Percentiles rank a stretch among this genome's conserved stretches.
Evolutionary conservation across 768 basidiomycete genomes (phyloP).

Genomic region (Lactifluus volemus): DNA sequence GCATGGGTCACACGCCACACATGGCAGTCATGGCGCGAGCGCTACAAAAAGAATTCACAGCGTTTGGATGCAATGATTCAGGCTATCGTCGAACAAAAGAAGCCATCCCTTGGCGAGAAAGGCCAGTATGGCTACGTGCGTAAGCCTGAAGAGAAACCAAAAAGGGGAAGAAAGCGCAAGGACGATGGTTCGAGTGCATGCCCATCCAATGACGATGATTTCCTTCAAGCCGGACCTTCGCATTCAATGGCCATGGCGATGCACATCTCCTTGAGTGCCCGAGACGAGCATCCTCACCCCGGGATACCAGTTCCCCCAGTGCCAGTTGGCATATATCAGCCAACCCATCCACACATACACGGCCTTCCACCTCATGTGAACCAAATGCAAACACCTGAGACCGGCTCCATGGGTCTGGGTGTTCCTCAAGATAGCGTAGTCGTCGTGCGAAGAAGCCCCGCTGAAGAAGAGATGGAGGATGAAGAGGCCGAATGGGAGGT

Average conservation of each 20-base stretch:
- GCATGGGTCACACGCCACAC: slow-evolving; percentile 77
- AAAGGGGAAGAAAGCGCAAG: slow-evolving; percentile 25
- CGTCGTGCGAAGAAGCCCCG: slow-evolving; percentile 35
- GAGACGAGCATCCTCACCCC: slow-evolving; percentile 11
- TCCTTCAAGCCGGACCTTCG: slow-evolving; percentile 13
- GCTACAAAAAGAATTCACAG: slow-evolving; percentile 74
- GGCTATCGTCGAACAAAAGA: slow-evolving; percentile 59
- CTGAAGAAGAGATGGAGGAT: slow-evolving; percentile 63
- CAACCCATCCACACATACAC: slow-evolving; percentile 12
- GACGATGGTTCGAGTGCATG: slow-evolving; percentile 3
- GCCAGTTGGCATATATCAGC: slow-evolving; percentile 14
- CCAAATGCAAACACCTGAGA: slow-evolving; percentile 7
- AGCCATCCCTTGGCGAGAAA: slow-evolving; percentile 61
- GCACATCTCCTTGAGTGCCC: slow-evolving; percentile 11
- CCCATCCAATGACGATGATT: slow-evolving; percentile 18
- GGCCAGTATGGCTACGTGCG: slow-evolving; percentile 80
- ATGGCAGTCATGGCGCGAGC: slow-evolving; percentile 86
- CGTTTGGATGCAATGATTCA: slow-evolving; percentile 60
- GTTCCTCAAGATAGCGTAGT: slow-evolving; percentile 19
- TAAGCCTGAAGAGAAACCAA: slow-evolving; percentile 60
- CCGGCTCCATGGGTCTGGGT: slow-evolving; percentile 23
- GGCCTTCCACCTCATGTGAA: slow-evolving; percentile 7
- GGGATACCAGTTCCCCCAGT: slow-evolving; percentile 8
- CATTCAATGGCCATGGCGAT: slow-evolving; percentile 16
- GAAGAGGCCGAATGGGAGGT: slow-evolving; percentile 60